Evolutionary conservation across 805 yeast genomes (phyloP), one percentile per base, ranked within the genome.

Genomic region (Lipomyces lipofer): DNA sequence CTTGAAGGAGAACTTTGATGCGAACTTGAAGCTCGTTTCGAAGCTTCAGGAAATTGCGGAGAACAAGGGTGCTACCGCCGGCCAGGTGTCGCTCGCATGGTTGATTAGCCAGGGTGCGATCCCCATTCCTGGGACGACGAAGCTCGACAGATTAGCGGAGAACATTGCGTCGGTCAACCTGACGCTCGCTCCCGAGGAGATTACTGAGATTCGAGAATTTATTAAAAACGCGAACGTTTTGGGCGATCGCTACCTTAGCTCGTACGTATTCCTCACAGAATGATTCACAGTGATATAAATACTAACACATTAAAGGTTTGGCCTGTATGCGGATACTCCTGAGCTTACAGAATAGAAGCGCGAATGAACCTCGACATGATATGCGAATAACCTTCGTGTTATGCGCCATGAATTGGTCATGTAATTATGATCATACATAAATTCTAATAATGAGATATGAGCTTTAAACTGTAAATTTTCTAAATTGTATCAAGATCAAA

Each of bases 101-200:
- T 70, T 82, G 52, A 71, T 77, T 51, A 75, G 78, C 49, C 74
- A 67, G 63, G 68, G 73, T 7, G 48, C 88, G 42, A 66, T 90
- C 43, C 95, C 96, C 30, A 86, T 90, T 67, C 96, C 97, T 19
- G 84, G 91, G 49, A 84, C 88, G 2, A 78, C 89, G 5, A 78
- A 83, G 35, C 68, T 72, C 2, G 73, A 69, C 9, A 83, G 88
- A 67, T 81, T 85, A 15, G 74, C 75, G 44, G 86, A 81, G 66
- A 90, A 88, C 71, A 73, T 79, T 60, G 70, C 49, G 13, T 43
- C 54, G 25, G 58, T 38, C 12, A 9, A 38, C 27, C 49, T 60
- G 12, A 25, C 35, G 40, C 36, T 60, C 21, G 38, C 64, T 2
- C 42, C 38, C 15, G 54, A 43, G 10, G 63, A 56, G 30, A 19